Percentiles rank a stretch among this genome's conserved stretches.
Evolutionary conservation across 139 green algal genomes (phyloP).

Genomic region (Klebsormidium nitens): DNA sequence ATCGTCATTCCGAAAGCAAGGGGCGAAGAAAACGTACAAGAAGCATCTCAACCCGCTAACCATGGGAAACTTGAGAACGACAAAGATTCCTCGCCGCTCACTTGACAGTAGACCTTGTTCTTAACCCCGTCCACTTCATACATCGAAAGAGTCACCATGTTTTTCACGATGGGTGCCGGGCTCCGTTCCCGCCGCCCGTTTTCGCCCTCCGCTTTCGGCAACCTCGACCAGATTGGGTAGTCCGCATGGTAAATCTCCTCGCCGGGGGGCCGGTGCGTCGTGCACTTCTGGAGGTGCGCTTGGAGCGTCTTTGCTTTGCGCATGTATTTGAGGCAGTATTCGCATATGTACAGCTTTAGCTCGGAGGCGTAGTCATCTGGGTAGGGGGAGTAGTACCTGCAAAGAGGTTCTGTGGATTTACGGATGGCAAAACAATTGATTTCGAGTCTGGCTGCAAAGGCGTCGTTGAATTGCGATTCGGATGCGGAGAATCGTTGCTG

Average conservation of each 20-base stretch:
- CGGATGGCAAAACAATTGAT: too few relatives aligned
- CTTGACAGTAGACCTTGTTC: constrained; percentile 64
- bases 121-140: constrained; percentile 79
- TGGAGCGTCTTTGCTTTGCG: constrained; percentile 55
- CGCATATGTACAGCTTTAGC: constrained; percentile 85
- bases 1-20: too few relatives aligned
- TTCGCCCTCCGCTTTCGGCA: not conserved
- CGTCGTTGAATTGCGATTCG: too few relatives aligned
- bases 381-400: constrained; percentile 66
- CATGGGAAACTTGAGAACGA: too few relatives aligned
- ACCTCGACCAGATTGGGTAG: not conserved
- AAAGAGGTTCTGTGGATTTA: too few relatives aligned
- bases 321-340: constrained; percentile 78
- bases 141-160: constrained; percentile 23
- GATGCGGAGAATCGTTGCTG: too few relatives aligned
- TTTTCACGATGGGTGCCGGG: not conserved
- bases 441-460: too few relatives aligned
- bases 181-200: not conserved
- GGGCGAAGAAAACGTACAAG: too few relatives aligned
- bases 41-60: too few relatives aligned
- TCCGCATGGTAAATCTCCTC: constrained; percentile 74
- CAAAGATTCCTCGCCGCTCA: too few relatives aligned
- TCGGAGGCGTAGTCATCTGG: constrained; percentile 49
- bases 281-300: constrained; percentile 53
- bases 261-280: constrained; percentile 54